Evolutionary conservation across 2,329 filamentous ascomycete genomes (phyloP).

Genomic region (Fusarium equiseti): DNA sequence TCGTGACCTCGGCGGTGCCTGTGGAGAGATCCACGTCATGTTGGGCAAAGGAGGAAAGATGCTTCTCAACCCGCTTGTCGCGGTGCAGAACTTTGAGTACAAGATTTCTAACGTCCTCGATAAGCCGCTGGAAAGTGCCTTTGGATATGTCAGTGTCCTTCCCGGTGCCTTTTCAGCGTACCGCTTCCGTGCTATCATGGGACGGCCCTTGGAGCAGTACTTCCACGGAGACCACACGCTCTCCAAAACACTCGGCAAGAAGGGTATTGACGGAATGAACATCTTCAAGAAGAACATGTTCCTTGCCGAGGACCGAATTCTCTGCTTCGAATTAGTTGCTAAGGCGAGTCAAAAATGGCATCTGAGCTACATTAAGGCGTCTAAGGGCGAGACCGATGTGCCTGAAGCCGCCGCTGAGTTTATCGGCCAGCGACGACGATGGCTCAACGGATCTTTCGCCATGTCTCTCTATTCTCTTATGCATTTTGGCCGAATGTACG

Average conservation of each 20-base stretch:
- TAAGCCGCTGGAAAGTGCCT: conserved; percentile 43
- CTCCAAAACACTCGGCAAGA: conserved; percentile 43
- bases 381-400: conserved; percentile 45
- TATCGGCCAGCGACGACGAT: conserved; percentile 42
- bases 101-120: conserved; percentile 46
- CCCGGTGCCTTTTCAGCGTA: conserved; percentile 45
- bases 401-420: conserved; percentile 44
- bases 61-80: conserved; percentile 45
- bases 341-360: conserved; percentile 46
- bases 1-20: conserved; percentile 42
- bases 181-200: conserved; percentile 45
- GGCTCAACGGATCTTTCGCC: conserved; percentile 44
- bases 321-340: conserved; percentile 44
- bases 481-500: conserved; percentile 43
- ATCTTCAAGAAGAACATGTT: conserved; percentile 49
- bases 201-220: conserved; percentile 43
- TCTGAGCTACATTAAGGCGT: conserved; percentile 45
- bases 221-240: conserved; percentile 46
- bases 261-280: conserved; percentile 46
- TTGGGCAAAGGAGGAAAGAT: conserved; percentile 40
- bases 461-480: conserved; percentile 45
- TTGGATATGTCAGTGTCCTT: conserved; percentile 44
- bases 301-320: conserved; percentile 43
- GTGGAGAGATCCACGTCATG: conserved; percentile 46
- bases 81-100: conserved; percentile 45